Percentiles rank a stretch among this genome's conserved stretches.
phyloP scores from a whole-genome alignment of 2,329 filamentous ascomycete species.

The Neospermospora avenae region DNA sequence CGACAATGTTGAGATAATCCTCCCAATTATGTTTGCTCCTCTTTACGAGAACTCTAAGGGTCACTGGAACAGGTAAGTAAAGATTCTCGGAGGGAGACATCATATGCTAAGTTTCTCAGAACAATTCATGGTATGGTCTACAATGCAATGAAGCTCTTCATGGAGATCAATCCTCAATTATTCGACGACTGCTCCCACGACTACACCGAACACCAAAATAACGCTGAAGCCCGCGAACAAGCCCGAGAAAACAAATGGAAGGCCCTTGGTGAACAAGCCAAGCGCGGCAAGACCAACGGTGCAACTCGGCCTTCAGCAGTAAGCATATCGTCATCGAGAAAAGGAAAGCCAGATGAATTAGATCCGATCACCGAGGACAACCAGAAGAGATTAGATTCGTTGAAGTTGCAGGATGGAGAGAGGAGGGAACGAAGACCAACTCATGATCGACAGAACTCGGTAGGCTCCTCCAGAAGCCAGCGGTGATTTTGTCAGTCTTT shows the following conservation, averaged over 20 bases:
- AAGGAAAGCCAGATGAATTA: constrained; percentile 65
- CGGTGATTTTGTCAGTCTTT: constrained; percentile 32
- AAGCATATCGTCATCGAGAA: constrained; percentile 37
- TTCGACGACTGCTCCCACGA: constrained; percentile 99
- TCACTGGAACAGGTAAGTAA: constrained; percentile 89
- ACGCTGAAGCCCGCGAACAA: constrained; percentile 77
- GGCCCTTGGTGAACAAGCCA: constrained; percentile 75
- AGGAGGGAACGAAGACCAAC: constrained; percentile 51
- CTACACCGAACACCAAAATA: constrained; percentile 95
- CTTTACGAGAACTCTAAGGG: constrained; percentile 99
- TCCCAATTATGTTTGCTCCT: constrained; percentile 98
- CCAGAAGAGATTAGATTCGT: constrained; percentile 81
- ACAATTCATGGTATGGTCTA: constrained; percentile 99
- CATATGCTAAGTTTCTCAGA: constrained; percentile 48
- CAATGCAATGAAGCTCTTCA: constrained; percentile 99
- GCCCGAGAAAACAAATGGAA: constrained; percentile 87
- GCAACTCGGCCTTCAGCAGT: constrained; percentile 38
- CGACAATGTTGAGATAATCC: constrained; percentile 97
- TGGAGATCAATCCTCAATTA: constrained; percentile 98
- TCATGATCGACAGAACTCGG: constrained; percentile 60
- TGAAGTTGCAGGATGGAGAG: constrained; percentile 84
- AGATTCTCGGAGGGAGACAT: constrained; percentile 3
- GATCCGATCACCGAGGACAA: constrained; percentile 79
- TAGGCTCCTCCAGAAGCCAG: constrained; percentile 42
- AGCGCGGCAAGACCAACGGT: constrained; percentile 55